Base-by-base conservation (phyloP, 2,329 filamentous ascomycete species). In the Elsinoe perseae region DNA sequence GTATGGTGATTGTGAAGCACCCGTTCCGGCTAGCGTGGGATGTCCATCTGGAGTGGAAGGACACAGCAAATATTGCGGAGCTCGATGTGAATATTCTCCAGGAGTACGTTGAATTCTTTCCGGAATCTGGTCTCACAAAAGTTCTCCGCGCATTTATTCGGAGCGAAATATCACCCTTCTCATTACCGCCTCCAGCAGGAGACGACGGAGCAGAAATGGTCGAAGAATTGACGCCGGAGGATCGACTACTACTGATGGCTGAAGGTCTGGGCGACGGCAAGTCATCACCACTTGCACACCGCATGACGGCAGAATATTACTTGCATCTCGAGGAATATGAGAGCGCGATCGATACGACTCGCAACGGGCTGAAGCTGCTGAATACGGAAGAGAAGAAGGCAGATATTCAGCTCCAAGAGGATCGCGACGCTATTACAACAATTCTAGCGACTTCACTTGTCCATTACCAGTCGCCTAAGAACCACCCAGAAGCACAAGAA, bases 1-100 rank as follows among this genome's bases (percentile, higher is more conserved):
- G 92, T 59, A 95, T 98, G 87, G 92, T 98, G 59, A 87, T 95
- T 58, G 93, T 98, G 68, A 91, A 92, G 64, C 90, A 97, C 64
- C 88, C 89, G 0, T 95, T 86, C 71, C 82, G 85, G 61, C 77
- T 95, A 14, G 93, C 93, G 0, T 98, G 95, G 95, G 86, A 89
- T 64, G 85, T 96, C 59, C 80, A 87, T 27, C 77, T 98, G 58
- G 89, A 97, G 66, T 97, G 92, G 87, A 81, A 87, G 62, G 91
- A 96, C 69, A 75, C 83, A 40, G 83, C 87, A 63, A 81, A 81
- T 46, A 79, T 93, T 48, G 75, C 79, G n/a, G 81, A 89, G 23
- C 86, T 89, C 75, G 91, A 97, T 66, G 80, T 82, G 42, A 82
- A 81, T 42, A 75, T 92, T n/a, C 73, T 98, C 21, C 80, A 85